phyloP scores from a whole-genome alignment of 2,329 filamentous ascomycete genomes.

The Pseudogymnoascus sp. region DNA sequence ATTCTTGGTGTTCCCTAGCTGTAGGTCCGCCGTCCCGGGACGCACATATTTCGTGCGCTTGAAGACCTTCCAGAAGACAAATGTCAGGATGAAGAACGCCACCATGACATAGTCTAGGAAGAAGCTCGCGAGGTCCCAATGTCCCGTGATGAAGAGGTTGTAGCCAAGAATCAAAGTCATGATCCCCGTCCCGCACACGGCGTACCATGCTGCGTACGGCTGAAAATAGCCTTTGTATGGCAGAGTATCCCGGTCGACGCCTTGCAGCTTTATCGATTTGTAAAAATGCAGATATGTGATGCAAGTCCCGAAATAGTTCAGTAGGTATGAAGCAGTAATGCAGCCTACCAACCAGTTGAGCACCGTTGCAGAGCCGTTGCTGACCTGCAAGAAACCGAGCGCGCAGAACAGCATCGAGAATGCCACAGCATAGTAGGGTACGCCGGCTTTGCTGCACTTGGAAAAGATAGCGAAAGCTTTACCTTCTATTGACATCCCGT shows the following conservation, averaged over 20 bases:
- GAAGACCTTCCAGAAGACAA: conserved; percentile 62
- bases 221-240: conserved; percentile 64
- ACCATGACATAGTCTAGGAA: conserved; percentile 66
- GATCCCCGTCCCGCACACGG: conserved; percentile 53
- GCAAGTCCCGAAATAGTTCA: conserved; percentile 65
- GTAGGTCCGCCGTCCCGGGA: conserved; percentile 33
- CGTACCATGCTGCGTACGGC: conserved; percentile 64
- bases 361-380: conserved; percentile 38
- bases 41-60: conserved; percentile 48
- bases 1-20: conserved; percentile 9
- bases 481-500: conserved; percentile 59
- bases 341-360: conserved; percentile 43
- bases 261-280: conserved; percentile 61
- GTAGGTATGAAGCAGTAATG: conserved; percentile 66
- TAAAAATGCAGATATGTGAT: conserved; percentile 67
- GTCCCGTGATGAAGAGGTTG: conserved; percentile 62
- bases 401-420: conserved; percentile 60
- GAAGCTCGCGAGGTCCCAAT: conserved; percentile 64
- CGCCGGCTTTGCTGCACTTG: conserved; percentile 55
- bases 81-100: conserved; percentile 59
- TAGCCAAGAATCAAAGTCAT: conserved; percentile 75
- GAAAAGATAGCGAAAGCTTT: conserved; percentile 58
- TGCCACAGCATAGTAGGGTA: conserved; percentile 57
- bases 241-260: conserved; percentile 58
- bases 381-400: conserved; percentile 63